Percentiles rank a stretch among this genome's conserved stretches.
These are phyloP conservation scores for Pythium plurisporium DNA, from an alignment of 352 stramenopile species.

Conservation along the genomic window DNA sequence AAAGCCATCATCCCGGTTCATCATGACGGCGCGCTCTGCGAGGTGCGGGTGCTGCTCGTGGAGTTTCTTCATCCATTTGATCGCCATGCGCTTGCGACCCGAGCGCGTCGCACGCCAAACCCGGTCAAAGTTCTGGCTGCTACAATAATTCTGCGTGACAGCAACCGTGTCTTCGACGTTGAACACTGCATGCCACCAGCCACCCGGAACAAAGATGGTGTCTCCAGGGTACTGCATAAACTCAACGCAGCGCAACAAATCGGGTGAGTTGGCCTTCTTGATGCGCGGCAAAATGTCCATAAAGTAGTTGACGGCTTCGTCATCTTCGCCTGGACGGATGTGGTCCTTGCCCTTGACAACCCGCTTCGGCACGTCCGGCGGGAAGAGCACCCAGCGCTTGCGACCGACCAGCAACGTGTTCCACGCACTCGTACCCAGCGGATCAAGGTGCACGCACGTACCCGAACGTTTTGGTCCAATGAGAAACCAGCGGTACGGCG, in stretches of 20 bases:
- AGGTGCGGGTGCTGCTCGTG: slow-evolving; percentile 80
- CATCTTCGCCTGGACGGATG: slow-evolving; percentile 85
- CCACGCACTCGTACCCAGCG: slow-evolving; percentile 95
- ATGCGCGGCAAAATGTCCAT: slow-evolving; percentile 90
- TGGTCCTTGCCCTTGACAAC: slow-evolving; percentile 80
- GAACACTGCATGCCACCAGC: slow-evolving; percentile 93
- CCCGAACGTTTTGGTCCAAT: slow-evolving; percentile 90
- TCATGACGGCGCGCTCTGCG: slow-evolving; percentile 56
- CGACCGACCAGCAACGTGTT: slow-evolving; percentile 93
- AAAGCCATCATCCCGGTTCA: slow-evolving; percentile 89
- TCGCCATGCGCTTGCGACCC: slow-evolving; percentile 93
- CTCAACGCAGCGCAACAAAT: slow-evolving; percentile 75
- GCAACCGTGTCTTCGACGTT: slow-evolving; percentile 91
- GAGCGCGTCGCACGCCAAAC: slow-evolving; percentile 88
- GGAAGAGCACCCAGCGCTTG: slow-evolving; percentile 98
- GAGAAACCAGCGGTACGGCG: slow-evolving; percentile 96
- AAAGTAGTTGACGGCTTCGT: slow-evolving; percentile 92
- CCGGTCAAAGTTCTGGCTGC: slow-evolving; percentile 79
- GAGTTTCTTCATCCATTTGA: slow-evolving; percentile 90
- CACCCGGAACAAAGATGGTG: slow-evolving; percentile 89
- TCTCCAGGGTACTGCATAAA: slow-evolving; percentile 89
- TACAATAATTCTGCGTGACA: slow-evolving; percentile 94
- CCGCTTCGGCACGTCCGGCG: slow-evolving; percentile 75
- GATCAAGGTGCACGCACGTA: slow-evolving; percentile 94
- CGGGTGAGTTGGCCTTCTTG: slow-evolving; percentile 58